Conservation (phyloP, 371 early-diverging fungal genomes). For the Mortierella sp. region DNA sequence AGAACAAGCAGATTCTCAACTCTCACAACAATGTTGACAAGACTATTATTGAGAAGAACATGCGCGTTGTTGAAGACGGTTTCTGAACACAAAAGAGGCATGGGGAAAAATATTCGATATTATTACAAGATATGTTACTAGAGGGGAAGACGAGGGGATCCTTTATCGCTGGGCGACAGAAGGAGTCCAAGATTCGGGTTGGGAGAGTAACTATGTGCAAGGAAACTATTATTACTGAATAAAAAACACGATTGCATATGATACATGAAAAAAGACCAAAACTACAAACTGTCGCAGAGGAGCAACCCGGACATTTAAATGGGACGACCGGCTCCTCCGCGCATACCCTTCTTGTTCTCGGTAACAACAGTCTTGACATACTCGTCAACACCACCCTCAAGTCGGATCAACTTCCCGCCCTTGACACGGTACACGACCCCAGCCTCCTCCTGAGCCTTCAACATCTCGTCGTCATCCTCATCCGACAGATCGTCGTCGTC, state of each 20-base stretch:
- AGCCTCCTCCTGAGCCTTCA: constrained; percentile 43
- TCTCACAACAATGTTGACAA: not conserved
- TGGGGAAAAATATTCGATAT: not conserved
- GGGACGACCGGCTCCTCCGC: constrained; percentile 38
- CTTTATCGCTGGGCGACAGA: not conserved
- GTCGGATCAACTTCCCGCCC: constrained; percentile 35
- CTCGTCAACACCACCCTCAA: constrained; percentile 55
- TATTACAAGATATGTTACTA: not conserved
- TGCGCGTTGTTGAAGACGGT: not conserved
- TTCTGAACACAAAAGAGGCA: not conserved
- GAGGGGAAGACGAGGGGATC: not conserved
- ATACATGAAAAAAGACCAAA: not conserved
- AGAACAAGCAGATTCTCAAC: constrained; percentile 4
- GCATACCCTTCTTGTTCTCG: constrained; percentile 58
- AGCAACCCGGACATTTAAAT: constrained; percentile 6
- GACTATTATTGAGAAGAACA: not conserved
- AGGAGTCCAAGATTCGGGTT: not conserved
- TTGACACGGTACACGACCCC: constrained; percentile 55
- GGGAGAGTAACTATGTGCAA: not conserved
- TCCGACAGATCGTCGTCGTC: constrained; percentile 47
- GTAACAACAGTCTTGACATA: constrained; percentile 49
- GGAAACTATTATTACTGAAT: constrained; percentile 1
- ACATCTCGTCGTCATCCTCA: constrained; percentile 53
- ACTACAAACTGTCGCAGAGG: not conserved
- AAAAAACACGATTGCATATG: not conserved